Evolutionary conservation across 345 rosid species (phyloP).

Genomic region (Citrus sp.): DNA sequence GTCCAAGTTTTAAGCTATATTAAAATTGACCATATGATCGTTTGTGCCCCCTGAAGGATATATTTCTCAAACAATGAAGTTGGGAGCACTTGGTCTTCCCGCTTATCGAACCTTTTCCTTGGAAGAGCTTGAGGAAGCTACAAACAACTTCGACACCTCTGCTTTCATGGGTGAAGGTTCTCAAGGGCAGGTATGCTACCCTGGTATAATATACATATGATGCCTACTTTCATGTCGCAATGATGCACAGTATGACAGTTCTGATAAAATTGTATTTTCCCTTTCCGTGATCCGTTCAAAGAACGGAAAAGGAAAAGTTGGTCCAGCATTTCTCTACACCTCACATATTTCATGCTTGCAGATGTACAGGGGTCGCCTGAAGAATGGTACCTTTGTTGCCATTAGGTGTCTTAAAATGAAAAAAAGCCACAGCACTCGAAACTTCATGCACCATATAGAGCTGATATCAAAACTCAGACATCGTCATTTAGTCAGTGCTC

Average conservation of each 20-base stretch:
- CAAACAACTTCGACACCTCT: constrained; percentile 75
- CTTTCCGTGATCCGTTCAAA: not conserved
- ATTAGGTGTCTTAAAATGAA: constrained; percentile 86
- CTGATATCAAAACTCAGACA: constrained; percentile 82
- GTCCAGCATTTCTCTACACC: not conserved
- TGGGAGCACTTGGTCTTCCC: constrained; percentile 84
- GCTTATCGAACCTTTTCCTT: constrained; percentile 79
- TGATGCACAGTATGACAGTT: not conserved
- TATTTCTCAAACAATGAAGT: constrained; percentile 83
- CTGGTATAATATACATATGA: not conserved
- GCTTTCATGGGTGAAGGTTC: constrained; percentile 96
- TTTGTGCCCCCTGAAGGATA: constrained; percentile 51
- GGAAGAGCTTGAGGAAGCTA: constrained; percentile 85
- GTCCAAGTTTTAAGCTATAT: not conserved
- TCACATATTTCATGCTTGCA: constrained; percentile 28
- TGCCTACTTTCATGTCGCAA: not conserved
- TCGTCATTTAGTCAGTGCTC: constrained; percentile 79
- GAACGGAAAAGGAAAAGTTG: not conserved
- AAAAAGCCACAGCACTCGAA: constrained; percentile 65
- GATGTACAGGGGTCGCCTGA: constrained; percentile 86
- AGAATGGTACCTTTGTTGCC: constrained; percentile 72
- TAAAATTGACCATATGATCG: constrained; percentile 14
- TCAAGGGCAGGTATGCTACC: constrained; percentile 67
- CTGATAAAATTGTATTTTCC: not conserved
- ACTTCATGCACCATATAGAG: constrained; percentile 82